Percentiles rank a stretch among this genome's conserved stretches.
These are phyloP conservation scores for Eragrostis nindensis DNA, from an alignment of 176 grass and related monocot genomes.

Conservation along the genomic window DNA sequence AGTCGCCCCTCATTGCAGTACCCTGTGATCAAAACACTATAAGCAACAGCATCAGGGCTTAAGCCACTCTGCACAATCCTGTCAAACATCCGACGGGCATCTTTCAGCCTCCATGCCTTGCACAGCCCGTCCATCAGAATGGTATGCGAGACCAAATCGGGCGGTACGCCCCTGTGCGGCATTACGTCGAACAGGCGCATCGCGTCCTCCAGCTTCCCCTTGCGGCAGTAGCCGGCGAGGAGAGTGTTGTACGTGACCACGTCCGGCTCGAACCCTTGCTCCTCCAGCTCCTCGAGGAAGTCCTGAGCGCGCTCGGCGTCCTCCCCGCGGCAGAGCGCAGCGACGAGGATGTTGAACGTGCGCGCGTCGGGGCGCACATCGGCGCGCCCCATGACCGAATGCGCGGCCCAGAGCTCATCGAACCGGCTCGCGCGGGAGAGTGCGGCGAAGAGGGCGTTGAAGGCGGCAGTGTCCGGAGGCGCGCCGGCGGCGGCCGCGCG, in stretches of 20 bases:
- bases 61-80: slow-evolving; percentile 64
- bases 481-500: slow-evolving; percentile 49
- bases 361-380: slow-evolving; percentile 55
- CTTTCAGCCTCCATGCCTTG: slow-evolving; percentile 46
- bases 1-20: slow-evolving; percentile 66
- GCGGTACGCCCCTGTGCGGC: slow-evolving; percentile 62
- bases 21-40: slow-evolving; percentile 67
- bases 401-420: slow-evolving; percentile 67
- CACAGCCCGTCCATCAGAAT: slow-evolving; percentile 69
- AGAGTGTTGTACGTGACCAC: slow-evolving; percentile 92
- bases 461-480: slow-evolving; percentile 56
- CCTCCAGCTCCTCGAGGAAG: slow-evolving; percentile 86
- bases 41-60: slow-evolving; percentile 62
- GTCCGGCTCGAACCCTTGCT: slow-evolving; percentile 88
- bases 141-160: slow-evolving; percentile 80
- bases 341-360: slow-evolving; percentile 88
- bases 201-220: slow-evolving; percentile 64
- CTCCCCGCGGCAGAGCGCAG: slow-evolving; percentile 66
- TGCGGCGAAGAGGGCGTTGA: slow-evolving; percentile 68
- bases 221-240: slow-evolving; percentile 67
- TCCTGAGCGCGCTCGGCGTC: slow-evolving; percentile 57
- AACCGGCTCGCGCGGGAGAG: slow-evolving; percentile 47
- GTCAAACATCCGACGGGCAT: slow-evolving; percentile 74
- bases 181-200: slow-evolving; percentile 72
- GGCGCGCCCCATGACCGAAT: slow-evolving; percentile 50